phyloP scores from a whole-genome alignment of 1,139 yeast species.

The Pichia sp. region DNA sequence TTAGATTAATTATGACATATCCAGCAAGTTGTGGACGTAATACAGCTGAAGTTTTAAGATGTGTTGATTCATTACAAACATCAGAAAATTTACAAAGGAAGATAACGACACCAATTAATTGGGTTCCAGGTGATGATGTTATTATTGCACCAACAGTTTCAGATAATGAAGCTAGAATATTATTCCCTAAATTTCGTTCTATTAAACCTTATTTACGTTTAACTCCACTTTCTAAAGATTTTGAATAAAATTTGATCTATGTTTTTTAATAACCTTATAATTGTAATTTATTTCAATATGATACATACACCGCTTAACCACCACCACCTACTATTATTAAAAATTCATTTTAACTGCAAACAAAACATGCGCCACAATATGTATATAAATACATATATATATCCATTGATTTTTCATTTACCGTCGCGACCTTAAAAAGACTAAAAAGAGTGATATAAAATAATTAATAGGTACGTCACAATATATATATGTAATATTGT shows the following conservation, averaged over 20 bases:
- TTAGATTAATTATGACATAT: constrained; percentile 67
- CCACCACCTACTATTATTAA: too few relatives aligned
- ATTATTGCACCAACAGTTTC: constrained; percentile 70
- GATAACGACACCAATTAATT: constrained; percentile 78
- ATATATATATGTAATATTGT: too few relatives aligned
- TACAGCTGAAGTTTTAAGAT: constrained; percentile 81
- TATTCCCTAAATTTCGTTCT: constrained; percentile 70
- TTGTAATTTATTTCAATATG: too few relatives aligned
- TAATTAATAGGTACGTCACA: too few relatives aligned
- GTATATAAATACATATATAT: too few relatives aligned
- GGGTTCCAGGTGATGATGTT: constrained; percentile 84
- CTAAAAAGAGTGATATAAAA: too few relatives aligned
- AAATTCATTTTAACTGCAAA: too few relatives aligned
- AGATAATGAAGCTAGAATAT: constrained; percentile 64
- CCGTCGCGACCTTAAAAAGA: too few relatives aligned
- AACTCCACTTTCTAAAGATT: constrained; percentile 30
- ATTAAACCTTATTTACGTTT: constrained; percentile 74
- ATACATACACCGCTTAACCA: too few relatives aligned
- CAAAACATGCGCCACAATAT: background rate
- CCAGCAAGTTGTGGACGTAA: constrained; percentile 87
- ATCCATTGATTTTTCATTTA: too few relatives aligned
- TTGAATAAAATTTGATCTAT: too few relatives aligned
- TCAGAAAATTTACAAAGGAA: constrained; percentile 54
- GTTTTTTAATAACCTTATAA: too few relatives aligned
- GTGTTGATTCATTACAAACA: constrained; percentile 70